Evolutionary conservation across 2,329 filamentous ascomycete species (phyloP).

Genomic region (Clonostachys solani): DNA sequence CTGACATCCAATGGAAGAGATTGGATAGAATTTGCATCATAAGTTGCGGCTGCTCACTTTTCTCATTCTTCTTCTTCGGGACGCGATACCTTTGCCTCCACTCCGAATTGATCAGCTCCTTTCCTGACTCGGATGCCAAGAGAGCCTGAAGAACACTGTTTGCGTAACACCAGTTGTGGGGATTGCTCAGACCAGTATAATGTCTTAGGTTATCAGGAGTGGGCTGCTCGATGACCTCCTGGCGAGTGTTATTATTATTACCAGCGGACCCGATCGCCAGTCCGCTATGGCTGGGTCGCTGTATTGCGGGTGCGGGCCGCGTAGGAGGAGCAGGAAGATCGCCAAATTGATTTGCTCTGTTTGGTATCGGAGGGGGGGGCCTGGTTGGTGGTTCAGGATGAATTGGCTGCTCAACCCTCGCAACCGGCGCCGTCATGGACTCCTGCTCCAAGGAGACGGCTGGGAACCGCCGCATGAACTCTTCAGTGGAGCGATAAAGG

Average conservation of each 20-base stretch:
- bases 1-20: slow-evolving; percentile 52
- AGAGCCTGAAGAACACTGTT: slow-evolving; percentile 86
- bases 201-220: slow-evolving; percentile 24
- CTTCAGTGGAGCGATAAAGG: slow-evolving; percentile 71
- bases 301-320: slow-evolving; percentile 64
- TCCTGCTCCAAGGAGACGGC: slow-evolving; percentile 59
- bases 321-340: slow-evolving; percentile 54
- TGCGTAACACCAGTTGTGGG: slow-evolving; percentile 83
- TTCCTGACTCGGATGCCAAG: slow-evolving; percentile 68
- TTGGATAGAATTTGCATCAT: slow-evolving; percentile 57
- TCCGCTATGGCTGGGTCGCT: slow-evolving; percentile 75
- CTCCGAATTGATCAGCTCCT: slow-evolving; percentile 55
- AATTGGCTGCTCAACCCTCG: slow-evolving; percentile 16
- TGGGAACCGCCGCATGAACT: slow-evolving; percentile 80
- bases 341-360: slow-evolving; percentile 15
- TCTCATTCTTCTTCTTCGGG: slow-evolving; percentile 57
- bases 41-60: slow-evolving; percentile 48
- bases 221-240: slow-evolving; percentile 28
- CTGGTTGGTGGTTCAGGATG: slow-evolving; percentile 3
- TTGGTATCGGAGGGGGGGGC: too few relatives aligned
- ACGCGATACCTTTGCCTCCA: slow-evolving; percentile 64
- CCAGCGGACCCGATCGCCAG: slow-evolving; percentile 35
- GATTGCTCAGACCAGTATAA: slow-evolving; percentile 70
- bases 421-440: slow-evolving; percentile 49
- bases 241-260: neutral